Conservation (phyloP, 2,329 filamentous ascomycete species). For the Stagonosporopsis cucurbitacearum region DNA sequence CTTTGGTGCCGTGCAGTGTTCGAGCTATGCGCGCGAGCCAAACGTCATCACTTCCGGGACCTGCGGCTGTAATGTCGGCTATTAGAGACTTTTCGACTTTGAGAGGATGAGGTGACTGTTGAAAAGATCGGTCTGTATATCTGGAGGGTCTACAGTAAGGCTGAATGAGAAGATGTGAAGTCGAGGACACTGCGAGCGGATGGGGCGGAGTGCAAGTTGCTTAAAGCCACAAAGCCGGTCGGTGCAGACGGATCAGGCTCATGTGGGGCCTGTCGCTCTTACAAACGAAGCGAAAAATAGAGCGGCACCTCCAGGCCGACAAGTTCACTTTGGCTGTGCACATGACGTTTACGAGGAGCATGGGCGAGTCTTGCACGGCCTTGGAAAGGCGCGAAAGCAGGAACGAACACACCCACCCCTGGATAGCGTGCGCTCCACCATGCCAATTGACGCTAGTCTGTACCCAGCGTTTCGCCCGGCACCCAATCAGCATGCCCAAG, state of each 20-base stretch:
- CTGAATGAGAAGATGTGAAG: slow-evolving; percentile 16
- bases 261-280: slow-evolving; percentile 37
- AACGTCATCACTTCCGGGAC: slow-evolving; percentile 35
- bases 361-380: slow-evolving; percentile 38
- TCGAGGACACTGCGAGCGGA: slow-evolving; percentile 29
- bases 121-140: neutral
- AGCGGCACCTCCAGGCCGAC: slow-evolving; percentile 27
- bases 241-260: slow-evolving; percentile 27
- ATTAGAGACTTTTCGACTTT: neutral
- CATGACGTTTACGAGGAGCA: slow-evolving; percentile 45
- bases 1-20: slow-evolving; percentile 7
- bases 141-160: neutral
- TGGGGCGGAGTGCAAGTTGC: slow-evolving; percentile 21
- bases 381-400: slow-evolving; percentile 25
- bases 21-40: slow-evolving; percentile 22
- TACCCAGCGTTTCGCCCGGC: slow-evolving; percentile 15
- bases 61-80: slow-evolving; percentile 20
- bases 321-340: slow-evolving; percentile 30
- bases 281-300: slow-evolving; percentile 38
- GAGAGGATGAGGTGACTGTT: slow-evolving; percentile 5
- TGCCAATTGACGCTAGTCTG: slow-evolving; percentile 13
- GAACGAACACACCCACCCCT: slow-evolving; percentile 19
- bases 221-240: slow-evolving; percentile 13
- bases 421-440: slow-evolving; percentile 15
- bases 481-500: slow-evolving; percentile 12